A percentile compares a stretch with the other conserved stretches of the same genome.
Conservation (phyloP, 805 yeast genomes). For the Teunomyces cretensis region DNA sequence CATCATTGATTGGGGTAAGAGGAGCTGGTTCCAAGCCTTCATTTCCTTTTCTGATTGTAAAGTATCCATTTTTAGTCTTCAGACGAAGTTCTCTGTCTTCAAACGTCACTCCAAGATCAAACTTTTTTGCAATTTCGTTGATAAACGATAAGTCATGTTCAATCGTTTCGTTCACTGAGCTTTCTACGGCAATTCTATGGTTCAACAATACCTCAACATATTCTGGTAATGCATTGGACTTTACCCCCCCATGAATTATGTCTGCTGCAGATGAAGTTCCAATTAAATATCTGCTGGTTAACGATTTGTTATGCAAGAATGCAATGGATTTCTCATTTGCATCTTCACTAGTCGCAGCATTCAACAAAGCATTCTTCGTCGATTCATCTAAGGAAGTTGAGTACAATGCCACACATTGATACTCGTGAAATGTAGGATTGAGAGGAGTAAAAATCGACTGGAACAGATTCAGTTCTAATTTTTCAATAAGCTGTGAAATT, state of each 20-base stretch:
- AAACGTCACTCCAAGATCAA: constrained; percentile 47
- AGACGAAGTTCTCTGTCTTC: constrained; percentile 24
- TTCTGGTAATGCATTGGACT: constrained; percentile 78
- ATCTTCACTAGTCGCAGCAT: constrained; percentile 31
- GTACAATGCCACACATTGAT: constrained; percentile 28
- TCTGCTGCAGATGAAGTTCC: constrained; percentile 70
- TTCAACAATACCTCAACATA: constrained; percentile 52
- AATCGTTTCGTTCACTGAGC: constrained; percentile 43
- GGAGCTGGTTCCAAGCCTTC: constrained; percentile 51
- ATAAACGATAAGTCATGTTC: constrained; percentile 39
- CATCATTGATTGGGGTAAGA: constrained; percentile 43
- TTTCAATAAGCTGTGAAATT: constrained; percentile 19
- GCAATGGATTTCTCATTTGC: constrained; percentile 37
- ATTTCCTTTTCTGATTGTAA: constrained; percentile 29
- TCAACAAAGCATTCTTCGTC: constrained; percentile 27
- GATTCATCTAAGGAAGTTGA: constrained; percentile 23
- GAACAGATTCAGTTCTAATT: constrained; percentile 21
- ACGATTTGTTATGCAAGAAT: constrained; percentile 20
- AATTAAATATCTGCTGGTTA: constrained; percentile 37
- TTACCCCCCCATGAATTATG: constrained; percentile 68
- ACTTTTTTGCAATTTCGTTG: constrained; percentile 42
- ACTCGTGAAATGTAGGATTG: constrained; percentile 26
- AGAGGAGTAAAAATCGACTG: constrained; percentile 18
- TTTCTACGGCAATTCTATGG: constrained; percentile 63
- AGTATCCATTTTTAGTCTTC: constrained; percentile 40